Evolutionary conservation across 345 rosid genomes (phyloP).

Genomic region (Eutrema japonicum): DNA sequence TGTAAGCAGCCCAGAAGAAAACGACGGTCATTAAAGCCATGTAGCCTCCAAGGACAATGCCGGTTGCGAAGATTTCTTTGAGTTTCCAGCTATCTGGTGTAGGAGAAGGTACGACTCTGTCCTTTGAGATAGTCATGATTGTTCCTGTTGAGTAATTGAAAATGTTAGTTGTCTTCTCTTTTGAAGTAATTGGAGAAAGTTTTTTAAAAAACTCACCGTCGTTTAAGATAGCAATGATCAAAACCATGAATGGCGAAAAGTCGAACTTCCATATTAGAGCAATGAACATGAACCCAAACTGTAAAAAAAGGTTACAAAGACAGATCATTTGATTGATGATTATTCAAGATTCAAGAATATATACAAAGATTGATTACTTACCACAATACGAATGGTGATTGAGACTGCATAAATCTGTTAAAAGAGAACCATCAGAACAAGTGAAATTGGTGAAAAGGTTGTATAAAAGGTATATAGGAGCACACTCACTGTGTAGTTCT

Average conservation of each 20-base stretch:
- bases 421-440: not conserved
- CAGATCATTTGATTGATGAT: not conserved
- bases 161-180: not conserved
- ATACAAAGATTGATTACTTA: constrained; percentile 41
- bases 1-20: constrained; percentile 77
- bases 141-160: constrained; percentile 56
- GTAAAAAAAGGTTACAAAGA: constrained; percentile 29
- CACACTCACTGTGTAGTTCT: constrained; percentile 76
- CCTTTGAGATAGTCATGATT: constrained; percentile 94
- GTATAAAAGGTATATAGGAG: too few species aligned
- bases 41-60: constrained; percentile 81
- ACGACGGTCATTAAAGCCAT: constrained; percentile 79
- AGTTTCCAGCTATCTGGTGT: constrained; percentile 95
- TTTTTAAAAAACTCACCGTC: constrained; percentile 59
- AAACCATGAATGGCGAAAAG: constrained; percentile 95
- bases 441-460: not conserved
- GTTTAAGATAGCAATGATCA: constrained; percentile 90
- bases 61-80: constrained; percentile 90
- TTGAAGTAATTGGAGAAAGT: not conserved
- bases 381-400: constrained; percentile 94
- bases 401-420: constrained; percentile 90
- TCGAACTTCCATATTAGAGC: constrained; percentile 87
- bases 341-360: constrained; percentile 14
- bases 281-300: constrained; percentile 89
- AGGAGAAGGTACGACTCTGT: constrained; percentile 94